These are phyloP conservation scores for Pythium brassicae DNA, from an alignment of 352 stramenopile species.

Conservation along the genomic window DNA sequence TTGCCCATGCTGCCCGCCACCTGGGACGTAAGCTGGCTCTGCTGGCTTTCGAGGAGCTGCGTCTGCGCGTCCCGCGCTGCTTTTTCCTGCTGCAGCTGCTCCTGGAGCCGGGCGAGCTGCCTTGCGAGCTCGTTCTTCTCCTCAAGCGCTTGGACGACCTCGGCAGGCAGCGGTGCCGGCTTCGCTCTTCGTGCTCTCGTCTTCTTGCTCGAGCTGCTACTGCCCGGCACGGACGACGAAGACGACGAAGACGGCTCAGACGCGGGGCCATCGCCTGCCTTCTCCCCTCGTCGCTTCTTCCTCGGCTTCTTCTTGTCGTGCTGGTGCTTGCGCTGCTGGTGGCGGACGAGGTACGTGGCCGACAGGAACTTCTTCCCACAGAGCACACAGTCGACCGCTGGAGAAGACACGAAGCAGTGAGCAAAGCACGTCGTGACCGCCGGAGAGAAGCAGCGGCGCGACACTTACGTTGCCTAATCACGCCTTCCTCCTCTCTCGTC, in stretches of 20 bases:
- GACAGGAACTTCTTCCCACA: conserved; percentile 78
- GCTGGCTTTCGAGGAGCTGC: conserved; percentile 40
- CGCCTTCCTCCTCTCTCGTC: conserved; percentile 8
- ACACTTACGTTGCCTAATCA: conserved; percentile 25
- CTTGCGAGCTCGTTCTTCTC: conserved; percentile 56
- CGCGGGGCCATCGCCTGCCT: background rate
- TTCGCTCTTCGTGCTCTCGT: background rate
- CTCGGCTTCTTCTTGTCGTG: conserved; percentile 22
- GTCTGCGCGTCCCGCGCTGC: conserved; percentile 36
- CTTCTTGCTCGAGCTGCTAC: background rate
- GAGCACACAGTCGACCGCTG: conserved; percentile 52
- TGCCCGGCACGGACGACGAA: conserved; percentile 2
- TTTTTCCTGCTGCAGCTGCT: conserved; percentile 48
- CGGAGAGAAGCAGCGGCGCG: background rate
- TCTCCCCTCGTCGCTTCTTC: conserved; percentile 1
- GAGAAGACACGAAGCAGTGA: background rate
- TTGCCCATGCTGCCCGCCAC: conserved; percentile 59
- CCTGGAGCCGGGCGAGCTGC: conserved; percentile 54
- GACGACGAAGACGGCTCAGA: conserved; percentile 14
- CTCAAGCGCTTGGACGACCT: conserved; percentile 42
- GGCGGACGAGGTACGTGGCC: conserved; percentile 61
- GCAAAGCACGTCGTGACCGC: background rate
- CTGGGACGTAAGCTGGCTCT: conserved; percentile 41
- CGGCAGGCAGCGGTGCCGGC: conserved; percentile 21
- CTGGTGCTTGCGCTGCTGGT: conserved; percentile 62